Conservation (phyloP, 768 basidiomycete species). For the Vishniacozyma victoriae region DNA sequence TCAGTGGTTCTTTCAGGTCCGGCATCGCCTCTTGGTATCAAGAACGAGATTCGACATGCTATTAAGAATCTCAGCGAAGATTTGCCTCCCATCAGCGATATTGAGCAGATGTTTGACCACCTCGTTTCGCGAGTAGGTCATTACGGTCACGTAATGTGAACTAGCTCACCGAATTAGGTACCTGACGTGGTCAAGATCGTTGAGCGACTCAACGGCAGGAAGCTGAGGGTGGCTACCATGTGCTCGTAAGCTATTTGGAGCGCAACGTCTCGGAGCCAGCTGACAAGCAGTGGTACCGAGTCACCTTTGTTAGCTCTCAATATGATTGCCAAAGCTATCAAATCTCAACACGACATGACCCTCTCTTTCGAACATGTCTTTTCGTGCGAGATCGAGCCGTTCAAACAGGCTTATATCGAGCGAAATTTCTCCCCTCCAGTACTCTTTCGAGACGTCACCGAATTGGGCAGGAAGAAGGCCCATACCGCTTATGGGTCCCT, state of each 20-base stretch:
- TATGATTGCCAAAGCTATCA: slow-evolving; percentile 69
- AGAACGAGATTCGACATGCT: slow-evolving; percentile 18
- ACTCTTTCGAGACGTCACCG: slow-evolving; percentile 88
- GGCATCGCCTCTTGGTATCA: slow-evolving; percentile 22
- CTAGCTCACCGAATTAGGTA: slow-evolving; percentile 10
- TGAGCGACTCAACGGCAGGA: slow-evolving; percentile 57
- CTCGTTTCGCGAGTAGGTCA: slow-evolving; percentile 27
- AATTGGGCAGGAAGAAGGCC: slow-evolving; percentile 58
- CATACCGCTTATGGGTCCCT: slow-evolving; percentile 87
- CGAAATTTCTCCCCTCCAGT: slow-evolving; percentile 89
- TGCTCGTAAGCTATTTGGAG: slow-evolving; percentile 53
- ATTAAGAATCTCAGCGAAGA: slow-evolving; percentile 31
- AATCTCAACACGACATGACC: slow-evolving; percentile 59
- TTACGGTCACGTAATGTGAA: not conserved
- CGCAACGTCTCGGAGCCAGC: no score
- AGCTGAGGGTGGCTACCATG: slow-evolving; percentile 92
- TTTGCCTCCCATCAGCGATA: slow-evolving; percentile 32
- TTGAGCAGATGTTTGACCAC: slow-evolving; percentile 37
- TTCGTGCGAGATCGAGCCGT: slow-evolving; percentile 94
- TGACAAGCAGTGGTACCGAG: slow-evolving; percentile 73
- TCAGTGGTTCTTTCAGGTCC: slow-evolving; percentile 17
- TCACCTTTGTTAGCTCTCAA: slow-evolving; percentile 86
- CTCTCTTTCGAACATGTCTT: slow-evolving; percentile 85
- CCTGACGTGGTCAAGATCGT: slow-evolving; percentile 40
- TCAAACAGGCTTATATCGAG: slow-evolving; percentile 96